Base-by-base conservation (phyloP, 2,329 filamentous ascomycete genomes). In the Aspergillus sergii region DNA sequence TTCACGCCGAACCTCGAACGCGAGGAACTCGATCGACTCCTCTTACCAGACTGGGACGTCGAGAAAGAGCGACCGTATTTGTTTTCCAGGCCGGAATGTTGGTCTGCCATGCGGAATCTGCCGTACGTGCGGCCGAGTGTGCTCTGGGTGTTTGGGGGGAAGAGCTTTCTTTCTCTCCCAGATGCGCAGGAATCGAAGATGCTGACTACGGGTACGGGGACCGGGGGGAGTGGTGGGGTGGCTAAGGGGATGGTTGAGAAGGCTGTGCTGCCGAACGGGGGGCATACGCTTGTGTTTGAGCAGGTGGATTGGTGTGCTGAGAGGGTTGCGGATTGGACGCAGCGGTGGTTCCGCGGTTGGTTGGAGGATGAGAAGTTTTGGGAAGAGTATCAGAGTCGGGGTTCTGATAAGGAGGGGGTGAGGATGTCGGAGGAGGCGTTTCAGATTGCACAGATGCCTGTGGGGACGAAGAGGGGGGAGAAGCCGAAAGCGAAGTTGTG, bases 151-250 rank as follows among this genome's bases (percentile, higher is more conserved):
- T 74, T 68, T 57, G 70, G 66, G 2, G 64, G 56, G 0, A 43
- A 59, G 16, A 72, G 69, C 28, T 66, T 58, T 51, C 54, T 72
- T 7, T 68, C 67, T 10, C n/a, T 51, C 6, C 58, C 57, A 2
- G 57, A 46, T 3, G 39, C 58, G 16, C 69, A 71, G 45, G 66
- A 71, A 3, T 11, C 41, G 1, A 72, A 71, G 39, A 48, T 72
- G 54, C 57, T 53, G 4, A 34, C 11, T 8, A 72, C 72, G 1
- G 72, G 71, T 1, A 68, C 64, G 0, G 69, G 67, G 2, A 32
- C 62, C 2, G 72, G 72, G 4, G 72, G 72, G 2, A 73, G 63
- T 56, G 71, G 71, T 7, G 71, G 71, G 4, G 60, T 62, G 8
- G 34, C 23, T 0, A 45, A 60, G 16, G 66, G 66, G 1, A 71